Percentiles rank a stretch among this genome's conserved stretches.
Conservation (phyloP, 441 rosid species). For the Eutrema salsugineum region DNA sequence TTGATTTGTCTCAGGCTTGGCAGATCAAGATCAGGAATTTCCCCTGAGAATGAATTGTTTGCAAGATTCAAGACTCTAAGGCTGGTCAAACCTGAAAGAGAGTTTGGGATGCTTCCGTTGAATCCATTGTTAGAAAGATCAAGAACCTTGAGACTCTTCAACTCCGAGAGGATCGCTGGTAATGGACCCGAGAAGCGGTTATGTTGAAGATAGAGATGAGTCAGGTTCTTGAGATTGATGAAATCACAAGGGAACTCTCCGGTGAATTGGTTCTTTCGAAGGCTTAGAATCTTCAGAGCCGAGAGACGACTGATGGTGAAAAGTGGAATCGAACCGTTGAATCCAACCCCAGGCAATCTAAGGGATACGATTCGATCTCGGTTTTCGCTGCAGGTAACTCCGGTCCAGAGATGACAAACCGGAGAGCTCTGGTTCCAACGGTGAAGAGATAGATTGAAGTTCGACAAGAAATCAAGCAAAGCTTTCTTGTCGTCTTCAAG, state of each 20-base stretch:
- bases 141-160: slow-evolving; percentile 57
- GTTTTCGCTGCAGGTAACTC: slow-evolving; percentile 60
- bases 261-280: slow-evolving; percentile 64
- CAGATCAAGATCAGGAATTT: slow-evolving; percentile 44
- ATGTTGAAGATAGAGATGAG: slow-evolving; percentile 69
- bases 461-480: slow-evolving; percentile 57
- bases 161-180: slow-evolving; percentile 48
- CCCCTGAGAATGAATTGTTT: slow-evolving; percentile 61
- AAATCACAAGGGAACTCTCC: slow-evolving; percentile 76
- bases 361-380: slow-evolving; percentile 50
- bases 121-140: slow-evolving; percentile 77
- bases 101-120: slow-evolving; percentile 62
- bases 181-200: slow-evolving; percentile 68
- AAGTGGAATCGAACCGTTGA: slow-evolving; percentile 63
- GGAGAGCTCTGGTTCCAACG: slow-evolving; percentile 59
- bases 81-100: slow-evolving; percentile 57
- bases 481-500: slow-evolving; percentile 65
- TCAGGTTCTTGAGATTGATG: slow-evolving; percentile 49
- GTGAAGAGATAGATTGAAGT: slow-evolving; percentile 23
- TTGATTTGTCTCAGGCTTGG: slow-evolving; percentile 57
- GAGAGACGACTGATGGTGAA: slow-evolving; percentile 71
- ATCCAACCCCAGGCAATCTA: slow-evolving; percentile 75
- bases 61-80: slow-evolving; percentile 71
- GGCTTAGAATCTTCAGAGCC: slow-evolving; percentile 67
- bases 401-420: slow-evolving; percentile 56